Conservation (phyloP, 768 basidiomycete species). For the Podaxis sp. region DNA sequence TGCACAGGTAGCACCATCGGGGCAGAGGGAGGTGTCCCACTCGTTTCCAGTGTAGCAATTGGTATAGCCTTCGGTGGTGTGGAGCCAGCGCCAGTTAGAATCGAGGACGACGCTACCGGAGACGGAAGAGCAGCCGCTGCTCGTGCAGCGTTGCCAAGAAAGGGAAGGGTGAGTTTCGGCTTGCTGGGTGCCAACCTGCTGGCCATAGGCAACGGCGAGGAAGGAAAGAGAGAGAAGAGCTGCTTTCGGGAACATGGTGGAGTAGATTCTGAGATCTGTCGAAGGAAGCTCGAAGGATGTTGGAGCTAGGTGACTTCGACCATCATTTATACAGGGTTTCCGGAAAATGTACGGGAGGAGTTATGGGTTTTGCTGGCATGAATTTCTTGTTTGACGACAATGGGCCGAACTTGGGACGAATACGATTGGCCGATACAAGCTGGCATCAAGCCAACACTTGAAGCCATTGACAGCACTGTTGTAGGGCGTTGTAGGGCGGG, state of each 20-base stretch:
- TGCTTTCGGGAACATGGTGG: conserved; percentile 1
- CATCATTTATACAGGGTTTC: background rate
- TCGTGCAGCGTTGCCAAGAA: conserved; percentile 35
- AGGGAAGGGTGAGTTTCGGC: conserved; percentile 43
- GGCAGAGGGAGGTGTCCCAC: conserved; percentile 34
- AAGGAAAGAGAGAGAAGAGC: conserved; percentile 27
- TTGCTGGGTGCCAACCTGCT: conserved; percentile 40
- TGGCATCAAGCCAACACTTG: background rate
- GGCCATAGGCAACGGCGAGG: conserved; percentile 32
- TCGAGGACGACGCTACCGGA: conserved; percentile 35
- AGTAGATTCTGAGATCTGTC: background rate
- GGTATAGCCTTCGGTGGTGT: conserved; percentile 23
- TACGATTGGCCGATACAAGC: background rate
- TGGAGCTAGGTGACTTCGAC: background rate
- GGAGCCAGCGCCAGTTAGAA: conserved; percentile 44
- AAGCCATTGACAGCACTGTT: background rate
- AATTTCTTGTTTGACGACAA: background rate
- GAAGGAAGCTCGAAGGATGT: background rate
- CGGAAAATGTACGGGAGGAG: background rate
- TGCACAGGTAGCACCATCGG: conserved; percentile 37
- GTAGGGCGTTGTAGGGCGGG: background rate
- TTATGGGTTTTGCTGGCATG: background rate
- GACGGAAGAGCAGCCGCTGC: conserved; percentile 29
- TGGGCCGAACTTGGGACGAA: background rate
- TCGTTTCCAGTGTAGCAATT: conserved; percentile 31